Percentiles rank a stretch among this genome's conserved stretches.
phyloP scores from a whole-genome alignment of 2,329 filamentous ascomycete genomes.

The Stylonectria norvegica region DNA sequence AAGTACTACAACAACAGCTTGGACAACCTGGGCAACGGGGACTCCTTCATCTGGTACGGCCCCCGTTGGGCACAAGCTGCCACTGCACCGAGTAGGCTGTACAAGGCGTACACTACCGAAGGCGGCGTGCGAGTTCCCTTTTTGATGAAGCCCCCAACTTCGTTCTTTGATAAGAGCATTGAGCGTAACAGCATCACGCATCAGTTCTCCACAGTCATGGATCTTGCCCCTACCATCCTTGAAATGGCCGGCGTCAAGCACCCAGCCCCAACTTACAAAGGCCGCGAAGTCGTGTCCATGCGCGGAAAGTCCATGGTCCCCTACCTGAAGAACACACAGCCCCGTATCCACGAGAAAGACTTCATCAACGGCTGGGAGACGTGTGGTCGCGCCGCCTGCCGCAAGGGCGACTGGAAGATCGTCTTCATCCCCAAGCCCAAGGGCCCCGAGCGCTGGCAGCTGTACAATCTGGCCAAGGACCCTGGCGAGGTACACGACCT shows the following conservation, averaged over 20 bases:
- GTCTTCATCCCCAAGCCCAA: slow-evolving; percentile 53
- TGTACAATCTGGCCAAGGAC: slow-evolving; percentile 52
- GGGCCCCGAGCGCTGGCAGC: slow-evolving; percentile 51
- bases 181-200: slow-evolving; percentile 12
- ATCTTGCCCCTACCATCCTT: slow-evolving; percentile 45
- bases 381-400: slow-evolving; percentile 49
- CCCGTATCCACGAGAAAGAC: slow-evolving; percentile 45
- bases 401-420: slow-evolving; percentile 55
- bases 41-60: slow-evolving; percentile 19
- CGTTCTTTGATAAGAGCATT: slow-evolving; percentile 9
- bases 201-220: slow-evolving; percentile 43
- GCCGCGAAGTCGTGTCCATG: slow-evolving; percentile 49
- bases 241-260: slow-evolving; percentile 46
- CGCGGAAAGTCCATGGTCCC: slow-evolving; percentile 45
- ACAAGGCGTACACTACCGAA: slow-evolving; percentile 42
- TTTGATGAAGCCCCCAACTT: slow-evolving; percentile 33
- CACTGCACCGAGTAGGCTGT: slow-evolving; percentile 37
- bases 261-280: slow-evolving; percentile 34
- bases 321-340: slow-evolving; percentile 34
- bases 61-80: slow-evolving; percentile 30
- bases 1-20: slow-evolving; percentile 18
- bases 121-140: slow-evolving; percentile 52
- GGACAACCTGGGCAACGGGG: slow-evolving; percentile 11
- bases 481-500: slow-evolving; percentile 50
- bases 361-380: slow-evolving; percentile 55